phyloP scores from a whole-genome alignment of 2,329 filamentous ascomycete species.

The Stemphylium lycopersici region DNA sequence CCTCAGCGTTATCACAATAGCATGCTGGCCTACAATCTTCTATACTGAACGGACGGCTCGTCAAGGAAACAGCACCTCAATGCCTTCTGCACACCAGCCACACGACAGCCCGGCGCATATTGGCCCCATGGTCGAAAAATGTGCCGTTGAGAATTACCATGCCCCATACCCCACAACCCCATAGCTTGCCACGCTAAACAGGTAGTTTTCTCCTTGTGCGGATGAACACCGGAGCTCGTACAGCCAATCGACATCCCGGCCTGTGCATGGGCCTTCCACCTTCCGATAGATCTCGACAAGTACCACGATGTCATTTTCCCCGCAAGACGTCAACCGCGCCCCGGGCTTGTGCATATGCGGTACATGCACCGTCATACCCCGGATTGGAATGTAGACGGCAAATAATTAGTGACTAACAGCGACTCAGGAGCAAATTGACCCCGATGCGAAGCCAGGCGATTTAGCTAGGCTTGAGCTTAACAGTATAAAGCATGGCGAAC shows the following conservation, averaged over 20 bases:
- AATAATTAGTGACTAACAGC: conserved; percentile 3
- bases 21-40: not conserved
- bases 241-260: not conserved
- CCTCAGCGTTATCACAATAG: too few species aligned
- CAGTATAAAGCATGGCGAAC: conserved; percentile 14
- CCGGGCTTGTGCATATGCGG: conserved; percentile 8
- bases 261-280: conserved; percentile 1
- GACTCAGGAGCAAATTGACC: not conserved
- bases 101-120: not conserved
- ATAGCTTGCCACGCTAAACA: conserved; percentile 6
- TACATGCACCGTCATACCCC: conserved; percentile 7
- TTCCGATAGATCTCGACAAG: conserved; percentile 2
- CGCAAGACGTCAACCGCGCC: conserved; percentile 4
- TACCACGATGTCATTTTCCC: conserved; percentile 13
- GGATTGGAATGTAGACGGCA: conserved; percentile 8
- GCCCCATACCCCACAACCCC: conserved; percentile 10
- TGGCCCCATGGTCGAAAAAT: not conserved
- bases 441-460: not conserved
- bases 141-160: conserved; percentile 2
- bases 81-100: not conserved
- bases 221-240: conserved; percentile 4
- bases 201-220: not conserved
- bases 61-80: not conserved
- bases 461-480: not conserved
- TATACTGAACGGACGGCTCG: not conserved